Conservation (phyloP, 164 flowering plant genomes). For the Magnolia officinalis region DNA sequence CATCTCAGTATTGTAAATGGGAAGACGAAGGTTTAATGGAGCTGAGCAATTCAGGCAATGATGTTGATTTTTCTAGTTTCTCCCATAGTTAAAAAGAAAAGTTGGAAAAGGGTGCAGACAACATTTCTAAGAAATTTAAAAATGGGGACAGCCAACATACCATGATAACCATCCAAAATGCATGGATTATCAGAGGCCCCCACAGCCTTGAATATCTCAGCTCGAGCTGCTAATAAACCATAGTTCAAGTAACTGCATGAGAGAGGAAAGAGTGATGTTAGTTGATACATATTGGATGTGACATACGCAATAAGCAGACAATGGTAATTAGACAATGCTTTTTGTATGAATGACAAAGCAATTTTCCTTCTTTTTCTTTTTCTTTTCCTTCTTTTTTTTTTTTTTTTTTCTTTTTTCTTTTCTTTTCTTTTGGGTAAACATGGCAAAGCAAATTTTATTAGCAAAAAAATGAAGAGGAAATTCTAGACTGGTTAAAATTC, state of each 20-base stretch:
- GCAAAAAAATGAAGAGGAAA: too few species aligned
- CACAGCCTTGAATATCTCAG: constrained; percentile 70
- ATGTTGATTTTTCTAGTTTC: too few species aligned
- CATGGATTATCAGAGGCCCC: constrained; percentile 69
- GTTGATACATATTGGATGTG: neutral
- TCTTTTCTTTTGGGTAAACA: too few species aligned
- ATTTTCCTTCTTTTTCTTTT: too few species aligned
- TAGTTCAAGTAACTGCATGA: constrained; percentile 78
- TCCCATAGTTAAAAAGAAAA: too few species aligned
- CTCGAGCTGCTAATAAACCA: constrained; percentile 95
- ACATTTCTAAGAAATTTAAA: neutral
- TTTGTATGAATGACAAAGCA: too few species aligned
- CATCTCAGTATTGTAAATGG: too few species aligned
- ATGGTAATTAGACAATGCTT: neutral
- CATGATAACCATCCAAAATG: constrained; percentile 65
- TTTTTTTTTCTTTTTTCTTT: too few species aligned
- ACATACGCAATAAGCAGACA: neutral
- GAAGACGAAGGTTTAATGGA: too few species aligned
- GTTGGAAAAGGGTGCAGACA: neutral
- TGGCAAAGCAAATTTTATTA: too few species aligned
- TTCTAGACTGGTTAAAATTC: too few species aligned
- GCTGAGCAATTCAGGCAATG: neutral
- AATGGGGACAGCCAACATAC: constrained; percentile 30
- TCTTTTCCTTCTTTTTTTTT: too few species aligned
- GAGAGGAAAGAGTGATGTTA: constrained; percentile 5